Percentiles rank a stretch among this genome's conserved stretches.
These are phyloP conservation scores for Nelumbo lutea DNA, from an alignment of 164 flowering plant species.

Conservation along the genomic window DNA sequence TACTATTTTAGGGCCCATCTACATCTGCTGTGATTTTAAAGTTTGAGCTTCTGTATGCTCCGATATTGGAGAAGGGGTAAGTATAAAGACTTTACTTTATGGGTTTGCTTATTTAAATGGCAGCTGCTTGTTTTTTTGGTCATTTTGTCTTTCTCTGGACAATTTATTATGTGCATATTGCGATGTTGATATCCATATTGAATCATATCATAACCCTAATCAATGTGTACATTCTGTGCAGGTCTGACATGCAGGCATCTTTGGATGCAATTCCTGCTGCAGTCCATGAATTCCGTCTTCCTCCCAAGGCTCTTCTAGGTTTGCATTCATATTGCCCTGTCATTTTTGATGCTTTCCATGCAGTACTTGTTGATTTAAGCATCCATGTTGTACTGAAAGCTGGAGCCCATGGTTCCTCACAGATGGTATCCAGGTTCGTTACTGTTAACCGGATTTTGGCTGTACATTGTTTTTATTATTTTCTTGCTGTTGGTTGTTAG, in stretches of 20 bases:
- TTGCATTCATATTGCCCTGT: constrained; percentile 96
- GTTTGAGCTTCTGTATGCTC: constrained; percentile 90
- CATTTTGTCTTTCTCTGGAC: not conserved
- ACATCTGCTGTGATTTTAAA: constrained; percentile 75
- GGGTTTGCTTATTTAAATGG: not conserved
- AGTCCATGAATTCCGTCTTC: constrained; percentile 88
- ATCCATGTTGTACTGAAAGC: constrained; percentile 69
- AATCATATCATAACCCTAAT: not conserved
- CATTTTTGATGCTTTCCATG: constrained; percentile 85
- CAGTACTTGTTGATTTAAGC: constrained; percentile 79
- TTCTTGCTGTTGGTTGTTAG: not conserved
- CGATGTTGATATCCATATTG: not conserved
- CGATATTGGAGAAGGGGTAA: constrained; percentile 62
- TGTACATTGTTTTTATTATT: not conserved
- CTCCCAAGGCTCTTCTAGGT: constrained; percentile 93
- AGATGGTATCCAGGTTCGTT: constrained; percentile 81
- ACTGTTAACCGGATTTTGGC: constrained; percentile 19
- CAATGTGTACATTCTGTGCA: constrained; percentile 22
- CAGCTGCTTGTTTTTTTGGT: not conserved
- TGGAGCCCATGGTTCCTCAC: constrained; percentile 26
- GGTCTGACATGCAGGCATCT: constrained; percentile 53
- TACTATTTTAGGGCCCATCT: constrained; percentile 50
- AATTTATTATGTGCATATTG: not conserved
- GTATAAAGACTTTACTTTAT: constrained; percentile 15
- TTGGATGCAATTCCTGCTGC: constrained; percentile 62